Conservation (phyloP, 257 asterid species). For the Dorcoceras hygrometricum region DNA sequence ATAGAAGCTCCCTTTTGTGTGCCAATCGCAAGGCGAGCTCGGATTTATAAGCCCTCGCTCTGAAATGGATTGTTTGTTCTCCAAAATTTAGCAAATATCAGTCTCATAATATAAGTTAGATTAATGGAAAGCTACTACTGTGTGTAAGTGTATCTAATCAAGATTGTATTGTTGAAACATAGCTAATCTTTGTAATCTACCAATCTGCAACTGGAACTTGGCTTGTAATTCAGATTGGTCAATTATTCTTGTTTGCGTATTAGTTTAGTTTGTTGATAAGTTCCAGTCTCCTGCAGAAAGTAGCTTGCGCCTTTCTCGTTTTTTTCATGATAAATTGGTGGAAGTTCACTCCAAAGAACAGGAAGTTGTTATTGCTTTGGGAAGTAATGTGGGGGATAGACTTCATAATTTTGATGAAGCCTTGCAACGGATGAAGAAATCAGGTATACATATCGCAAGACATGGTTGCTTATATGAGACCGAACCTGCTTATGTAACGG, state of each 20-base stretch:
- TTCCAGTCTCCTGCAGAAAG: slow-evolving; percentile 30
- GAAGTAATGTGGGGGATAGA: slow-evolving; percentile 90
- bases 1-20: too few relatives aligned
- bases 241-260: not conserved
- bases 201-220: not conserved
- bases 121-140: not conserved
- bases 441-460: slow-evolving; percentile 66
- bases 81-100: too few relatives aligned
- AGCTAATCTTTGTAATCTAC: not conserved
- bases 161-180: not conserved
- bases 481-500: slow-evolving; percentile 83
- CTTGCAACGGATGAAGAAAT: slow-evolving; percentile 63
- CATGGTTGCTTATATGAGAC: slow-evolving; percentile 89
- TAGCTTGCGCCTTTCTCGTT: slow-evolving; percentile 40
- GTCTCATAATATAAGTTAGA: not conserved
- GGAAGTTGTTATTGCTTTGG: slow-evolving; percentile 81
- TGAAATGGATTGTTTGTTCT: too few relatives aligned
- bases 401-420: slow-evolving; percentile 77
- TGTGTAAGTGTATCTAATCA: not conserved
- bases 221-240: not conserved
- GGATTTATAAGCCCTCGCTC: too few relatives aligned
- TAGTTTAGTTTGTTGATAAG: slow-evolving; percentile 13
- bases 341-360: slow-evolving; percentile 74
- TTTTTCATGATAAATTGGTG: slow-evolving; percentile 39
- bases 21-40: too few relatives aligned